phyloP scores from a whole-genome alignment of 345 rosid species.

The Salix purpurea region DNA sequence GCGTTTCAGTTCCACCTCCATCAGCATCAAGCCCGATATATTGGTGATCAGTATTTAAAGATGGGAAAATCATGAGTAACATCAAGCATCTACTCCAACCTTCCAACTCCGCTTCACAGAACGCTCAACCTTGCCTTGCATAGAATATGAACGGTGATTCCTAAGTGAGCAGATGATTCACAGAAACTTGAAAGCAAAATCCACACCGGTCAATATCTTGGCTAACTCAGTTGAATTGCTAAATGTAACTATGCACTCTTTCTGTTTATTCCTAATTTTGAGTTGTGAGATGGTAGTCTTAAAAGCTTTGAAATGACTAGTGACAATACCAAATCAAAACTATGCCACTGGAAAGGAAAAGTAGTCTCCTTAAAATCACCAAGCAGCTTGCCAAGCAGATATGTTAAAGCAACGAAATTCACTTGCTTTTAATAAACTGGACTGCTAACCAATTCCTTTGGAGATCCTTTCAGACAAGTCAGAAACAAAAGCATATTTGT shows the following conservation, averaged over 20 bases:
- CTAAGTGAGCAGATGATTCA: background rate
- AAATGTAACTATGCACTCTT: background rate
- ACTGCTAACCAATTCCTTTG: conserved; percentile 45
- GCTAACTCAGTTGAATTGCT: background rate
- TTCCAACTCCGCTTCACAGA: background rate
- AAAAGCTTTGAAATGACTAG: background rate
- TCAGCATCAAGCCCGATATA: background rate
- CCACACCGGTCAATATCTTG: background rate
- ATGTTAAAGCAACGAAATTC: background rate
- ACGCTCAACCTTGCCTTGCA: background rate
- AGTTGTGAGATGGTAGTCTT: background rate
- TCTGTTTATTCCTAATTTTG: background rate
- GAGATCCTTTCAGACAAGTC: conserved; percentile 58
- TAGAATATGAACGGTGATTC: background rate
- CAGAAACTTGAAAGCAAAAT: background rate
- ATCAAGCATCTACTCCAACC: background rate
- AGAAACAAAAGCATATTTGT: conserved; percentile 63
- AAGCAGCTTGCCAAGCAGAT: background rate
- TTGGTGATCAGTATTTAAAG: background rate
- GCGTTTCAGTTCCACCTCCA: background rate
- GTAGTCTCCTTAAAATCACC: background rate
- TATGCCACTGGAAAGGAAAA: background rate
- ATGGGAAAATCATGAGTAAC: background rate
- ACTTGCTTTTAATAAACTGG: background rate
- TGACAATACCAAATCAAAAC: background rate